Base-by-base conservation (phyloP, 2,329 filamentous ascomycete genomes). In the Colletotrichum navitas region DNA sequence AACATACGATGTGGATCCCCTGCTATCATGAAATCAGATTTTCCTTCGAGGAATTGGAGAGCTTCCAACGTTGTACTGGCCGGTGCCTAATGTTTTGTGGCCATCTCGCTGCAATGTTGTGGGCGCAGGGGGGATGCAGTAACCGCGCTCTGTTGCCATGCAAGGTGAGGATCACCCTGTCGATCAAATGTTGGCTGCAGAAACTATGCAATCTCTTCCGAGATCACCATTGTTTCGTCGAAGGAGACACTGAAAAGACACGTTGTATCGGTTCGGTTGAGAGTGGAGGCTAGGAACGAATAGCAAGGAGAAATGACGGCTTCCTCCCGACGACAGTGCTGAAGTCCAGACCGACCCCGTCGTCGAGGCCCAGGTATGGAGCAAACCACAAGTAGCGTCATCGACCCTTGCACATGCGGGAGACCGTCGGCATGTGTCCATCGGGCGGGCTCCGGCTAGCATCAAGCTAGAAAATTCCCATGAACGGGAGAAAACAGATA, bases 1-100 rank as follows among this genome's bases (percentile, higher is more conserved):
- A 60, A 71, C 68, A 63, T 63, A 68, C 52, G 59, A 71, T 41
- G 61, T 71, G 68, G 59, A 61, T 68, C 58, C 68, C 36, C 18
- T 49, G n/a, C 63, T 36, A 41, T 54, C 65, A 49, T 59, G 51
- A 43, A 71, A 68, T 52, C 36, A 59, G 21, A 11, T 71, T 62
- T 68, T 34, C 29, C 34, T 14, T 41, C 41, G n/a, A 10, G 11
- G 32, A 24, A 24, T 41, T 43, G 26, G 11, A 29, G 63, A 41
- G 26, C 11, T 36, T 18, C 36, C 34, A 34, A 51, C 21, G 11
- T 10, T 34, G 41, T 11, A 16, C 34, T 58, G 36, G 21, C 16
- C 43, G 26, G 21, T 43, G 26, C 29, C 21, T 24, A 3, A 21
- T 41, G 55, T 54, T 63, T 58, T 36, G n/a, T 24, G 41, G 29